These are phyloP conservation scores for Eimeria tenella DNA, from an alignment of 169 alveolate genomes.

Conservation along the genomic window DNA sequence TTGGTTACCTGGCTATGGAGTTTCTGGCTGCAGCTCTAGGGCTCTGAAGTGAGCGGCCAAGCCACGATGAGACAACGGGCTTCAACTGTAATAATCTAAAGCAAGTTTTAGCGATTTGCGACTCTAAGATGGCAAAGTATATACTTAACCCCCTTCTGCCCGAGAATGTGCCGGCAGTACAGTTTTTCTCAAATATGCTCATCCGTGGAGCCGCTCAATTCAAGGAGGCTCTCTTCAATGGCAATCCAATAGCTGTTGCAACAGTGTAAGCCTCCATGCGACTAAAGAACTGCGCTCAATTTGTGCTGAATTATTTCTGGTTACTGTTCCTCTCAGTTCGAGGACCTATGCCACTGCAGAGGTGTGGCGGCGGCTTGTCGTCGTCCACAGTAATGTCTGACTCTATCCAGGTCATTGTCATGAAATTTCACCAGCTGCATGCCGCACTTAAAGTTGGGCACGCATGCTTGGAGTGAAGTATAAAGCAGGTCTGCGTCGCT, in stretches of 20 bases:
- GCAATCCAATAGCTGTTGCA: constrained; percentile 72
- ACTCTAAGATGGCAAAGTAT: constrained; percentile 20
- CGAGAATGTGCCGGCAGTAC: constrained; percentile 22
- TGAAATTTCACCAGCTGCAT: background rate
- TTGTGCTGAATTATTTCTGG: constrained; percentile 5
- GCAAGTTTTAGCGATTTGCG: background rate
- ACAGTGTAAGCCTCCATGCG: constrained; percentile 49
- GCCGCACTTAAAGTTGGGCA: background rate
- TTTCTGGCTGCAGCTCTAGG: constrained; percentile 50
- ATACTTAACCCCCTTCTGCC: constrained; percentile 15
- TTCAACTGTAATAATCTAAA: background rate
- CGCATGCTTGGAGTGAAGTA: no score
- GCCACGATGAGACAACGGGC: background rate
- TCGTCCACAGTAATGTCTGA: background rate
- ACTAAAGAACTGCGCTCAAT: background rate
- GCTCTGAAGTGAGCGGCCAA: constrained; percentile 48
- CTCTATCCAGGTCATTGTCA: background rate
- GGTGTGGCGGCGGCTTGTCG: background rate
- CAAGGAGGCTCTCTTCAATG: constrained; percentile 56
- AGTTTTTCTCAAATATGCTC: constrained; percentile 29
- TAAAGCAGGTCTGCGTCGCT: no score
- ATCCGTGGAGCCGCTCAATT: constrained; percentile 47
- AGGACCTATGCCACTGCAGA: background rate
- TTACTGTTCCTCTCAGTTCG: background rate
- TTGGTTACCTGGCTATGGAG: no score